A percentile compares a stretch with the other conserved stretches of the same genome.
Conservation (phyloP, 208 protist species). For the Wallacemonas sp. region DNA sequence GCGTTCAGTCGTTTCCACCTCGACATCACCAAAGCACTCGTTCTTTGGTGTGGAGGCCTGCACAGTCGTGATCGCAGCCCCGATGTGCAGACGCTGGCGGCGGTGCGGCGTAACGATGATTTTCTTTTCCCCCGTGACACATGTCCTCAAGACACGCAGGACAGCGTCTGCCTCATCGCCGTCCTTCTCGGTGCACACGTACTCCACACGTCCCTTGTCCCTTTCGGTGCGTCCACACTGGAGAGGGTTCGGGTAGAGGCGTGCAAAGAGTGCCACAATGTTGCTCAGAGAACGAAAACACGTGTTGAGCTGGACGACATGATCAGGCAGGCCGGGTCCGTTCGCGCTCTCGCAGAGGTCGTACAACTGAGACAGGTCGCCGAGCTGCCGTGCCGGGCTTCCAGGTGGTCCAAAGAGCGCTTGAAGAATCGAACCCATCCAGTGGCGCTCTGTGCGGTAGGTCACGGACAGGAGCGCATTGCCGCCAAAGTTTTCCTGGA, state of each 20-base stretch:
- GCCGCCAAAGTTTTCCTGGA: conserved; percentile 1
- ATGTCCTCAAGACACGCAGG: background rate
- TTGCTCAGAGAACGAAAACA: conserved; percentile 15
- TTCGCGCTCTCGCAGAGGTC: background rate
- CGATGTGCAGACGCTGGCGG: conserved; percentile 2
- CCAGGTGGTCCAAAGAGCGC: conserved; percentile 14
- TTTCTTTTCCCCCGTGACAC: background rate
- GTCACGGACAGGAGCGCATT: background rate
- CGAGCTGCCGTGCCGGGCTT: background rate
- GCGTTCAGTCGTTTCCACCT: conserved; percentile 18
- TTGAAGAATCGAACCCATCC: conserved; percentile 14
- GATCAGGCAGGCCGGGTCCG: background rate
- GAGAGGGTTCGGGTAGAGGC: background rate
- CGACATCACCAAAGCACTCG: background rate
- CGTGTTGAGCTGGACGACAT: conserved; percentile 20
- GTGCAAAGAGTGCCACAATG: conserved; percentile 1
- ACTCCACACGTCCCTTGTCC: background rate
- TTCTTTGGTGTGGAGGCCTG: too few species aligned
- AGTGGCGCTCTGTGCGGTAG: background rate
- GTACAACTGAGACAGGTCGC: background rate
- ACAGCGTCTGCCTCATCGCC: background rate
- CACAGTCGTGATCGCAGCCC: background rate
- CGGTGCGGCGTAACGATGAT: conserved; percentile 22
- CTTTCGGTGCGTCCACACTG: background rate
- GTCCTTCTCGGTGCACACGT: background rate